Percentiles rank a stretch among this genome's conserved stretches.
These are phyloP conservation scores for Paraphaeosphaeria sporulosa DNA, from an alignment of 2,329 filamentous ascomycete genomes.

Conservation along the genomic window DNA sequence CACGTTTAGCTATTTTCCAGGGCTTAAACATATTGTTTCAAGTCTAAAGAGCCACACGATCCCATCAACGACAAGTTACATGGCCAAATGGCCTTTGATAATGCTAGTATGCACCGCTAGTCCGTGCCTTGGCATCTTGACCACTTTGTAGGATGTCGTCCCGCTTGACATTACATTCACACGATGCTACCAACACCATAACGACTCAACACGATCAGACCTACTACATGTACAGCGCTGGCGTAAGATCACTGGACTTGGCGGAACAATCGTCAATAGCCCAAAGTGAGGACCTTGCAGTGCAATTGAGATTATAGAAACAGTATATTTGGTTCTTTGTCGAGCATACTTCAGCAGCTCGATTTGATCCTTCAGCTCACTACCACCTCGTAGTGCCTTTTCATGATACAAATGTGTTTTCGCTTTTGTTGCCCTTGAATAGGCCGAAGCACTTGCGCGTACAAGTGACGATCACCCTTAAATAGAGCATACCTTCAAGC, in stretches of 20 bases:
- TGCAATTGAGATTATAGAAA: neutral
- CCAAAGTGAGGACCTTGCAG: neutral
- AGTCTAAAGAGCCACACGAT: too few species aligned
- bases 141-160: neutral
- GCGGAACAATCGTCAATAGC: too few species aligned
- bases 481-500: neutral
- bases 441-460: neutral
- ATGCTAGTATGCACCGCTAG: neutral
- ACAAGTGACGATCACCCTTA: neutral
- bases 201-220: too few species aligned
- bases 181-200: too few species aligned
- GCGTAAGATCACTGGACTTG: too few species aligned
- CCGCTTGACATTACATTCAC: too few species aligned
- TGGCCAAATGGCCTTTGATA: neutral
- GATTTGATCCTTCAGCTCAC: neutral
- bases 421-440: neutral
- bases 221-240: too few species aligned
- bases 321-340: neutral
- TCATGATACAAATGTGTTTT: conserved; percentile 9
- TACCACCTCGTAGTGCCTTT: neutral
- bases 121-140: neutral
- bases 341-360: neutral
- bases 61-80: neutral
- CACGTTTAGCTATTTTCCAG: neutral
- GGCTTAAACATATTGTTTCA: too few species aligned